These are phyloP conservation scores for Aureobasidium melanogenum DNA, from an alignment of 2,329 filamentous ascomycete species.

Conservation along the genomic window DNA sequence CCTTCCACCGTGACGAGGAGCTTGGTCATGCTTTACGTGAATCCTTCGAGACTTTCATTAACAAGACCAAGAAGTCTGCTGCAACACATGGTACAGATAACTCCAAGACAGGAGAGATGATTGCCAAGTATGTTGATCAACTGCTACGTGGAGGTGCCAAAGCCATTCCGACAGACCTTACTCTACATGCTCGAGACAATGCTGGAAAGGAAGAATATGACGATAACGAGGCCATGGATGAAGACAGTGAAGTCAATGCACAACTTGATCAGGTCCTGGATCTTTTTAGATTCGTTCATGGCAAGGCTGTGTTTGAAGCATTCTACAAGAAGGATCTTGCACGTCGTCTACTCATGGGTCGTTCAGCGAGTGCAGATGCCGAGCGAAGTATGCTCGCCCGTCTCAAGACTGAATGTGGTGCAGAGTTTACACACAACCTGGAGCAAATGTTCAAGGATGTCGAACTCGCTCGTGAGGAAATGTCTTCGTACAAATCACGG, in stretches of 20 bases:
- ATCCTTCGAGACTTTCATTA: constrained; percentile 84
- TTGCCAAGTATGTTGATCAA: constrained; percentile 91
- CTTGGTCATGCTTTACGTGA: constrained; percentile 74
- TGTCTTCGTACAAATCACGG: constrained; percentile 73
- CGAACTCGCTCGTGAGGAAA: constrained; percentile 85
- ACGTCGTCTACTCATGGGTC: constrained; percentile 76
- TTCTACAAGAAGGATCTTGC: constrained; percentile 99
- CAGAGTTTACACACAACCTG: constrained; percentile 89
- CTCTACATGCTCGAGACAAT: constrained; percentile 44
- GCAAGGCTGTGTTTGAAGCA: constrained; percentile 95
- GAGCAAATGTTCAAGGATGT: constrained; percentile 99
- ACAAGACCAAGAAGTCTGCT: constrained; percentile 65
- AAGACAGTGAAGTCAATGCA: constrained; percentile 83
- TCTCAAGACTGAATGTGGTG: constrained; percentile 86
- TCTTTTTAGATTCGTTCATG: constrained; percentile 92
- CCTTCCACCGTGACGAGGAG: constrained; percentile 68
- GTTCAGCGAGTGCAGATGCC: constrained; percentile 88
- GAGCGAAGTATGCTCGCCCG: constrained; percentile 92
- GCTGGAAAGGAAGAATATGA: constrained; percentile 53
- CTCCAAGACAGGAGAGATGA: constrained; percentile 96
- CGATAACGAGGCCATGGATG: constrained; percentile 60
- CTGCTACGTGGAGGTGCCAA: constrained; percentile 82
- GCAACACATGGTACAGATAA: constrained; percentile 72
- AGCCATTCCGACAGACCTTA: constrained; percentile 61
- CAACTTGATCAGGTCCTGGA: constrained; percentile 90